These are phyloP conservation scores for Cephalotrichum gorgonifer DNA, from an alignment of 2,329 filamentous ascomycete species.

Conservation along the genomic window DNA sequence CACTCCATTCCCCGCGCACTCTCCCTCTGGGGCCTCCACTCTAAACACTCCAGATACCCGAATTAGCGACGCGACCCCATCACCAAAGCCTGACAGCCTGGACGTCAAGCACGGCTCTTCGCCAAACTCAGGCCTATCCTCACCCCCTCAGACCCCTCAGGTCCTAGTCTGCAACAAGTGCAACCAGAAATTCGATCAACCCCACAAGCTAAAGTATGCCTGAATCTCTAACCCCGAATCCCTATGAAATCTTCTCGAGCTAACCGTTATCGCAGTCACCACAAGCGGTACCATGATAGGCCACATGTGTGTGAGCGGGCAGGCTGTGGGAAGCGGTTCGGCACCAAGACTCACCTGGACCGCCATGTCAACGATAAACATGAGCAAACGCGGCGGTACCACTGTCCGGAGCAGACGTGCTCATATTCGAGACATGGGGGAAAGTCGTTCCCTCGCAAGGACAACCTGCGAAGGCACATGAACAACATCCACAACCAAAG, in stretches of 20 bases:
- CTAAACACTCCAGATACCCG: slow-evolving; percentile 37
- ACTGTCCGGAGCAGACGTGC: slow-evolving; percentile 43
- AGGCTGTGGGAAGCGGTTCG: slow-evolving; percentile 45
- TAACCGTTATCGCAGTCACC: slow-evolving; percentile 32
- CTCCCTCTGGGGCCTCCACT: slow-evolving; percentile 28
- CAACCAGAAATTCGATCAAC: slow-evolving; percentile 40
- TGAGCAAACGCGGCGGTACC: slow-evolving; percentile 48
- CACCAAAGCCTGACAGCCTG: slow-evolving; percentile 26
- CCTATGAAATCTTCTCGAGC: slow-evolving; percentile 7
- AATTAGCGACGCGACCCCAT: slow-evolving; percentile 27
- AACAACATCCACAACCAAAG: slow-evolving; percentile 40
- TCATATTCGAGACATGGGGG: slow-evolving; percentile 45
- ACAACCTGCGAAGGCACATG: slow-evolving; percentile 55
- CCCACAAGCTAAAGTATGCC: slow-evolving; percentile 48
- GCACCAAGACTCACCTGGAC: slow-evolving; percentile 51
- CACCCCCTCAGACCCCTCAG: slow-evolving; percentile 6
- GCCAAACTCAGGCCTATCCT: slow-evolving; percentile 12
- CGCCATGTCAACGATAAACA: slow-evolving; percentile 54
- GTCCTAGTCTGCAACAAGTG: slow-evolving; percentile 30
- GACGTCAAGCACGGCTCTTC: slow-evolving; percentile 26
- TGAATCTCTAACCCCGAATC: neutral
- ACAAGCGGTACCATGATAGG: slow-evolving; percentile 50
- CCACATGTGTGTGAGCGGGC: slow-evolving; percentile 46
- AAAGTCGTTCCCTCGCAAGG: slow-evolving; percentile 50
- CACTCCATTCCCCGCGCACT: slow-evolving; percentile 26